phyloP scores from a whole-genome alignment of 805 yeast species.

The Candida sanyiensis region DNA sequence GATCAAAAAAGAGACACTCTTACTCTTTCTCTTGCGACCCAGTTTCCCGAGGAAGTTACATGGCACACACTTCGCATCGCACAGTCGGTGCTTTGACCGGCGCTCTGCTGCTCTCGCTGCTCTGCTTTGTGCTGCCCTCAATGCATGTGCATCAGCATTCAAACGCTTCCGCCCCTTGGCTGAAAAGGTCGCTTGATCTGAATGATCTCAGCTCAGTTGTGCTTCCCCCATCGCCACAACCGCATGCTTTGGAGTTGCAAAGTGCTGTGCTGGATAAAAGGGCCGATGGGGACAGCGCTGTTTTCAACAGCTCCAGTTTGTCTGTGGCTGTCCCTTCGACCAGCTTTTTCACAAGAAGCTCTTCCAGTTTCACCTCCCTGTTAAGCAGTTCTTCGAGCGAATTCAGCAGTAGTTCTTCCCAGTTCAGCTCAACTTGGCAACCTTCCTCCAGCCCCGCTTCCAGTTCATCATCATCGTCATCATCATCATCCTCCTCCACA shows the following conservation, averaged over 20 bases:
- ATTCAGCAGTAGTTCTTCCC: not conserved
- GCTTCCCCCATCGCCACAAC: not conserved
- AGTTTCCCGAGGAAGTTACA: too few relatives aligned
- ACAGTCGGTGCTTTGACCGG: not conserved
- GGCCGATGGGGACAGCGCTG: conserved; percentile 2
- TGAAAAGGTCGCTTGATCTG: too few relatives aligned
- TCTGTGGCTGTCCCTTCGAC: not conserved
- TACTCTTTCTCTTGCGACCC: not conserved
- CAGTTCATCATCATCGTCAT: not conserved
- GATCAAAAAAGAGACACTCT: too few relatives aligned
- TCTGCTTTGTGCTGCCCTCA: conserved; percentile 1
- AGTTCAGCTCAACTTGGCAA: not conserved
- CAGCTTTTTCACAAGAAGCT: not conserved
- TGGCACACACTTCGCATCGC: not conserved
- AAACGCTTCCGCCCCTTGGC: too few relatives aligned
- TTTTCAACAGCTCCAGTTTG: not conserved
- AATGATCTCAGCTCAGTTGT: too few relatives aligned
- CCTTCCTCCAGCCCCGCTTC: conserved; percentile 3
- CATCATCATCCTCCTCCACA: conserved; percentile 8
- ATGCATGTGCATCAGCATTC: not conserved
- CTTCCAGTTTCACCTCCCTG: not conserved
- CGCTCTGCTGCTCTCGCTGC: not conserved
- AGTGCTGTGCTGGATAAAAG: not conserved
- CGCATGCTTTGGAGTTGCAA: too few relatives aligned
- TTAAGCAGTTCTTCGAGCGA: not conserved